Conservation (phyloP, 2,329 filamentous ascomycete species). For the Alternaria ventricosa region DNA sequence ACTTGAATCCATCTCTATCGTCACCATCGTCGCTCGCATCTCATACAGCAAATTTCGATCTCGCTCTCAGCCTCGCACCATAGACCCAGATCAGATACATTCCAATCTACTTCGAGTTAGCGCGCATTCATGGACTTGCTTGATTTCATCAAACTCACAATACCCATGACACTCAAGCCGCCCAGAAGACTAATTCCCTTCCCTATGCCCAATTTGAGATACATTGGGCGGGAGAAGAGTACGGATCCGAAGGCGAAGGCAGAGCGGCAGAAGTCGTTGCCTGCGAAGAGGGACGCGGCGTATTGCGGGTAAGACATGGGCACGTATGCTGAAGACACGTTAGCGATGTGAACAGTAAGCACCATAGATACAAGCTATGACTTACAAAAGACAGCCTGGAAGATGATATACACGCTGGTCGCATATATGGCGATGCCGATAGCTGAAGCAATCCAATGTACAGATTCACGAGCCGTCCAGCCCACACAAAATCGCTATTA, state of each 20-base stretch:
- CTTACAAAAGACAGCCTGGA: constrained; percentile 60
- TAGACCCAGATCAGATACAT: not conserved
- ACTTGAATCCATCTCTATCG: not conserved
- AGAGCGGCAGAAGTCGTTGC: constrained; percentile 64
- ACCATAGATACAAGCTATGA: not conserved
- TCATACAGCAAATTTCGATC: not conserved
- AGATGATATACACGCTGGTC: constrained; percentile 48
- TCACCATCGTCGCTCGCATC: not conserved
- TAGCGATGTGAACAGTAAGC: not conserved
- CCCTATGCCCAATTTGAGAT: constrained; percentile 64
- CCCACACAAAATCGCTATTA: constrained; percentile 23
- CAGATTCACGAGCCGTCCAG: constrained; percentile 68
- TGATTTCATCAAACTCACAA: not conserved
- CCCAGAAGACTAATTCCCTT: constrained; percentile 62
- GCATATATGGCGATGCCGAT: constrained; percentile 61
- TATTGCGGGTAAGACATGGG: constrained; percentile 66
- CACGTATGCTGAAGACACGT: constrained; percentile 55
- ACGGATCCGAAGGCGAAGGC: constrained; percentile 66
- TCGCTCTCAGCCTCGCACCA: not conserved
- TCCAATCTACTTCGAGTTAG: not conserved
- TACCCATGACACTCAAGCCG: not conserved
- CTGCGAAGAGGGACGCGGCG: constrained; percentile 62
- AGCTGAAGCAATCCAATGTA: constrained; percentile 65
- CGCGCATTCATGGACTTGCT: accelerated
- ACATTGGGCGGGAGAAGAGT: constrained; percentile 67